Percentiles rank a stretch among this genome's conserved stretches.
These are phyloP conservation scores for Zalerion maritima DNA, from an alignment of 495 filamentous ascomycete species.

Conservation along the genomic window DNA sequence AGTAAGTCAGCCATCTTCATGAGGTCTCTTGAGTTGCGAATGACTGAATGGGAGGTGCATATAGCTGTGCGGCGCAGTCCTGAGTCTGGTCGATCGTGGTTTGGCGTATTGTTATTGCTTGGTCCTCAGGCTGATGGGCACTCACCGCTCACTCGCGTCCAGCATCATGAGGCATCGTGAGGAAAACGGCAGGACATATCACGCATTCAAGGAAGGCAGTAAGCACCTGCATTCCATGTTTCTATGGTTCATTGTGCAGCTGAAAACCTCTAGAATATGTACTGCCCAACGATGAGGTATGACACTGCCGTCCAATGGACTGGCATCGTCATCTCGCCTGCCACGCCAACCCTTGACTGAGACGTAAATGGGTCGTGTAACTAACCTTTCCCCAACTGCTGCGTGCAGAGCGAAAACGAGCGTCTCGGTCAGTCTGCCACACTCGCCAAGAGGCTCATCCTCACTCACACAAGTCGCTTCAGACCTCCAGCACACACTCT, in stretches of 20 bases:
- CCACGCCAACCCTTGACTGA: not conserved
- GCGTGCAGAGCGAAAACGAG: slow-evolving; percentile 22
- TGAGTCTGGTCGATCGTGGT: too few relatives aligned
- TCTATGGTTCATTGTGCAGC: too few relatives aligned
- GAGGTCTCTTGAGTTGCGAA: too few relatives aligned
- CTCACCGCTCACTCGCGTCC: slow-evolving; percentile 21
- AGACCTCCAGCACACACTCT: slow-evolving; percentile 34
- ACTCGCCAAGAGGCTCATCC: not conserved
- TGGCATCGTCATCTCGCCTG: not conserved
- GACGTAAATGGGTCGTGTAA: not conserved
- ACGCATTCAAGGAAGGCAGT: slow-evolving; percentile 29
- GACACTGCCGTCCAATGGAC: not conserved
- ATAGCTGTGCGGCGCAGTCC: too few relatives aligned
- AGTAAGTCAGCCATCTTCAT: too few relatives aligned
- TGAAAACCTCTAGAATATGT: slow-evolving; percentile 17
- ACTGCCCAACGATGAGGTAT: slow-evolving; percentile 34
- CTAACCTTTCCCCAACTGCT: slow-evolving; percentile 2
- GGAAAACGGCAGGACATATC: slow-evolving; percentile 29
- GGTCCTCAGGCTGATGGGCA: too few relatives aligned
- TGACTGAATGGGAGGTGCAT: too few relatives aligned
- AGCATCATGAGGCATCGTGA: slow-evolving; percentile 21
- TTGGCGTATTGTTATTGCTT: too few relatives aligned
- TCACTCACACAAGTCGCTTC: not conserved
- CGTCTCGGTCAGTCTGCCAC: slow-evolving; percentile 24
- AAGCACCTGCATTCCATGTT: slow-evolving; percentile 2